A percentile compares a stretch with the other conserved stretches of the same genome.
Conservation (phyloP, 129 eudicot genomes). For the Saposhnikovia divaricata region DNA sequence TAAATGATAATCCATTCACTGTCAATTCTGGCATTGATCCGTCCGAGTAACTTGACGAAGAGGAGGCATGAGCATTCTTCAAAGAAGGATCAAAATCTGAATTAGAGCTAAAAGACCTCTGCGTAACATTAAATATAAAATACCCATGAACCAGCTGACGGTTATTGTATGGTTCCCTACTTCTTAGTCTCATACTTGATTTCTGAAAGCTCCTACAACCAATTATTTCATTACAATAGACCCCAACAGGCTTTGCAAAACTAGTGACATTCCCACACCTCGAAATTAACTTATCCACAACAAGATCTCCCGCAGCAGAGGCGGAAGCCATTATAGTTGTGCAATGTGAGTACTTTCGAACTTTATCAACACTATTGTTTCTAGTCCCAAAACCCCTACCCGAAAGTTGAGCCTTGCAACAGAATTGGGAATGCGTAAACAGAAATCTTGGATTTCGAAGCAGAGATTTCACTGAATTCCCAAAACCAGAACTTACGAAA, state of each 20-base stretch:
- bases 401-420: background rate
- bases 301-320: slow-evolving; percentile 59
- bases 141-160: slow-evolving; percentile 22
- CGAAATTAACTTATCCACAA: slow-evolving; percentile 47
- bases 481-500: slow-evolving; percentile 25
- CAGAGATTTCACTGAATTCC: slow-evolving; percentile 17
- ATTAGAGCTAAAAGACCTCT: slow-evolving; percentile 13
- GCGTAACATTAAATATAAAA: slow-evolving; percentile 29
- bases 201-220: slow-evolving; percentile 22
- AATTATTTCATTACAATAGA: slow-evolving; percentile 34
- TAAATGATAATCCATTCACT: slow-evolving; percentile 36
- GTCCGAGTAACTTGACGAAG: slow-evolving; percentile 46
- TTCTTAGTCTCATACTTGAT: slow-evolving; percentile 43
- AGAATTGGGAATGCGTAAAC: slow-evolving; percentile 8
- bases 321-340: slow-evolving; percentile 43
- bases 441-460: slow-evolving; percentile 18
- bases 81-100: slow-evolving; percentile 20
- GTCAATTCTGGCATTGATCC: slow-evolving; percentile 36
- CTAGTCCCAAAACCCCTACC: slow-evolving; percentile 13
- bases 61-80: slow-evolving; percentile 26
- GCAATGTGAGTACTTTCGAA: slow-evolving; percentile 9
- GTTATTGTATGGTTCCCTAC: slow-evolving; percentile 21
- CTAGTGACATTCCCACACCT: slow-evolving; percentile 44
- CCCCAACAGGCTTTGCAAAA: slow-evolving; percentile 34
- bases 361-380: slow-evolving; percentile 15